phyloP scores from a whole-genome alignment of 2,329 filamentous ascomycete genomes.

The Amauroascus niger region DNA sequence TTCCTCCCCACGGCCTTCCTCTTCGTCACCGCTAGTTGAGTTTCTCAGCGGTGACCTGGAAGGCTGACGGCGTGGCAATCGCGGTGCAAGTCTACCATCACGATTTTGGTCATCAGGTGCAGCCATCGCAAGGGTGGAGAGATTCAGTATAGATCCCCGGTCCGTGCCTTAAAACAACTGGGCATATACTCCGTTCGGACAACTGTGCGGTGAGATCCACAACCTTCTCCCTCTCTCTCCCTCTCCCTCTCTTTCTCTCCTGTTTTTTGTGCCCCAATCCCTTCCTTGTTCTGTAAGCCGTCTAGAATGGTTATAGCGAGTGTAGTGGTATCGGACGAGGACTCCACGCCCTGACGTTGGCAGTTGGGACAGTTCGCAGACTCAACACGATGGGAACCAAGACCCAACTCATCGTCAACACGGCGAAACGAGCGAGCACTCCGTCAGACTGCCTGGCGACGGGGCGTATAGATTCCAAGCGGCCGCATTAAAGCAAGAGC shows the following conservation, averaged over 20 bases:
- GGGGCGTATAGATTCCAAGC: background rate
- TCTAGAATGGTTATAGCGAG: too few relatives aligned
- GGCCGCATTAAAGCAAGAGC: background rate
- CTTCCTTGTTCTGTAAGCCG: too few relatives aligned
- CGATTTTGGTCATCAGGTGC: conserved; percentile 2
- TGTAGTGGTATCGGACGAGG: background rate
- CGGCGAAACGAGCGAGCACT: background rate
- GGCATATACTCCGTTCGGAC: background rate
- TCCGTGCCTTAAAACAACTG: background rate
- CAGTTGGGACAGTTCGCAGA: background rate
- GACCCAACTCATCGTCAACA: conserved; percentile 5
- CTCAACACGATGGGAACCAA: background rate
- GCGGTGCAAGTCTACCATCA: conserved; percentile 10
- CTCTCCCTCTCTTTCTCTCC: background rate
- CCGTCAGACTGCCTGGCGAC: background rate
- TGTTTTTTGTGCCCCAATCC: too few relatives aligned
- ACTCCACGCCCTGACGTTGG: background rate
- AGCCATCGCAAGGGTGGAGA: conserved; percentile 12
- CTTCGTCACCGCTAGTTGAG: conserved; percentile 5
- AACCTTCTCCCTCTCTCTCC: background rate
- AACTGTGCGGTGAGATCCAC: background rate
- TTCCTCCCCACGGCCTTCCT: conserved; percentile 38
- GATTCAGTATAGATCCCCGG: background rate
- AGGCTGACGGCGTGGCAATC: conserved; percentile 11
- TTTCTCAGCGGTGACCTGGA: conserved; percentile 15